These are phyloP conservation scores for Tetrahymena elliotti DNA, from an alignment of 73 alveolate genomes.

Conservation along the genomic window DNA sequence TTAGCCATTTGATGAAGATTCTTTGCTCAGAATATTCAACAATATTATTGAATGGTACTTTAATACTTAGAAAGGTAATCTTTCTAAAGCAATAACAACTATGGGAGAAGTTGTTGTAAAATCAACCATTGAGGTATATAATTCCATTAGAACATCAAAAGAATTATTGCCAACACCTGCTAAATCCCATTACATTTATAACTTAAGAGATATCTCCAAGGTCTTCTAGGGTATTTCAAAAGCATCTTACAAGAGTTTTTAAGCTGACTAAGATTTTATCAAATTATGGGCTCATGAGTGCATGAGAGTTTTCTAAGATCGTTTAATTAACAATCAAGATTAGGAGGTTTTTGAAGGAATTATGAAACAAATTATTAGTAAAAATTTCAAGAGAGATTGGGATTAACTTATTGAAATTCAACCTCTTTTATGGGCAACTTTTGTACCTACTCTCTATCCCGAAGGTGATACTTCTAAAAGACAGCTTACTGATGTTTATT, in stretches of 20 bases:
- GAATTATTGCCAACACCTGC: slow-evolving; percentile 94
- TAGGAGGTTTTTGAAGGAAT: slow-evolving; percentile 57
- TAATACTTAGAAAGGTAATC: background rate
- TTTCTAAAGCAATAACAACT: background rate
- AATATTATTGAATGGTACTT: slow-evolving; percentile 33
- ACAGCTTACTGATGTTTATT: slow-evolving; percentile 7
- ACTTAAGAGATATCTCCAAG: slow-evolving; percentile 86
- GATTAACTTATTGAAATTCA: slow-evolving; percentile 43
- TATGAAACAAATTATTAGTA: slow-evolving; percentile 54
- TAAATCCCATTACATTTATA: slow-evolving; percentile 72
- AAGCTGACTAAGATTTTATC: slow-evolving; percentile 51
- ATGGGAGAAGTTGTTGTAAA: slow-evolving; percentile 1
- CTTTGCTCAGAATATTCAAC: slow-evolving; percentile 15
- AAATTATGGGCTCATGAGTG: slow-evolving; percentile 95
- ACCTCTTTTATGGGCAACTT: slow-evolving; percentile 56
- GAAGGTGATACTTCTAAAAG: slow-evolving; percentile 47
- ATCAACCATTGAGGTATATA: slow-evolving; percentile 1
- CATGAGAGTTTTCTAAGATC: slow-evolving; percentile 80
- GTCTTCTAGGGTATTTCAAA: slow-evolving; percentile 86
- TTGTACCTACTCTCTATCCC: slow-evolving; percentile 53
- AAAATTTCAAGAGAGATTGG: slow-evolving; percentile 58
- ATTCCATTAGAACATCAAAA: slow-evolving; percentile 3
- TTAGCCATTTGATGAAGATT: slow-evolving; percentile 46
- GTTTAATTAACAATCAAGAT: slow-evolving; percentile 54
- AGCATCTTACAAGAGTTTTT: slow-evolving; percentile 27